Evolutionary conservation across 2,329 filamentous ascomycete genomes (phyloP).

Genomic region (Alternaria ethzedia): DNA sequence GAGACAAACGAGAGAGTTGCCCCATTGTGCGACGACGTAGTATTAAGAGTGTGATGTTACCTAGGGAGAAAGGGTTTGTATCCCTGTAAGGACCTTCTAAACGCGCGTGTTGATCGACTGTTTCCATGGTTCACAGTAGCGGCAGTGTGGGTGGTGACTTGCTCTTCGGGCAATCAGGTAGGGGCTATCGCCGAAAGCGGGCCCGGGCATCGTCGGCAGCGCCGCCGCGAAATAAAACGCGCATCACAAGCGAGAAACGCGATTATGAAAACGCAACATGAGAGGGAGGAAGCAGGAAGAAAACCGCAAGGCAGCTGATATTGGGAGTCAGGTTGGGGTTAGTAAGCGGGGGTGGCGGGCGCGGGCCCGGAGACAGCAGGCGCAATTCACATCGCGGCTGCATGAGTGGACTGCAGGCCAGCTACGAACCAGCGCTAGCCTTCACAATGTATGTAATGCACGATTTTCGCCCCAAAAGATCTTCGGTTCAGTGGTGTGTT

Average conservation of each 20-base stretch:
- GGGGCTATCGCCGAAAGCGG: background rate
- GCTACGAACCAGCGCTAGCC: background rate
- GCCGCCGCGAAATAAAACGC: background rate
- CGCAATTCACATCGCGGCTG: background rate
- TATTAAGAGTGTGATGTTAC: background rate
- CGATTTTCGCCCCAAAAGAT: background rate
- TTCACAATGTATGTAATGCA: background rate
- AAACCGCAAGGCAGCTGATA: background rate
- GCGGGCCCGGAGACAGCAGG: background rate
- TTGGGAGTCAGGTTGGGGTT: background rate
- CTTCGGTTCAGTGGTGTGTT: background rate
- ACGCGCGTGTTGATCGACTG: background rate
- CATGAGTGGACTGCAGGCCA: background rate
- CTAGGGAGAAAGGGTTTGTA: slow-evolving; percentile 4
- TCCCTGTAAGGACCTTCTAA: background rate
- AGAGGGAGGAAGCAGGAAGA: background rate
- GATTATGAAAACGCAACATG: background rate
- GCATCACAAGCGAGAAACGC: background rate
- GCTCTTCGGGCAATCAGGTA: background rate
- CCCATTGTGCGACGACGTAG: background rate
- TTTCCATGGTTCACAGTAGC: slow-evolving; percentile 2
- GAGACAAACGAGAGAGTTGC: background rate
- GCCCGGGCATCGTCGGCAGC: background rate
- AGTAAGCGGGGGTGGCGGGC: background rate
- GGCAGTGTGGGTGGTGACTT: background rate